Evolutionary conservation across 2,329 filamentous ascomycete genomes (phyloP).

Genomic region (Venturia asperata): DNA sequence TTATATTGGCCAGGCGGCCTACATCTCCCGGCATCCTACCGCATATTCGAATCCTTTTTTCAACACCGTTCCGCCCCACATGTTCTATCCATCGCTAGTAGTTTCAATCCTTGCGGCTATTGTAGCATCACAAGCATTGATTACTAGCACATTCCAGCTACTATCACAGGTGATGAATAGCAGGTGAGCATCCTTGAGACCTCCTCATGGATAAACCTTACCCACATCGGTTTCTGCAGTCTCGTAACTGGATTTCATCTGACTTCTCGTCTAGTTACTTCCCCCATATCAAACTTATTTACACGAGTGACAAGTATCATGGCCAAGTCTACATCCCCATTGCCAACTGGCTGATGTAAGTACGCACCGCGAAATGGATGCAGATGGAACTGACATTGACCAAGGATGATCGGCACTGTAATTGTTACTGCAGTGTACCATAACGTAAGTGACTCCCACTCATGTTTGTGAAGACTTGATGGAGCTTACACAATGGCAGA

Average conservation of each 20-base stretch:
- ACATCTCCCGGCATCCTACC: conserved; percentile 53
- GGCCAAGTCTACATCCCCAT: conserved; percentile 71
- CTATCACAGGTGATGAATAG: conserved; percentile 67
- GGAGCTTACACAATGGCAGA: not conserved
- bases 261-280: conserved; percentile 49
- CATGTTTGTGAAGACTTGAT: conserved; percentile 31
- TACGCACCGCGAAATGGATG: no score
- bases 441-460: conserved; percentile 46
- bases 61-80: conserved; percentile 59
- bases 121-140: conserved; percentile 72
- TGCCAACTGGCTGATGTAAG: conserved; percentile 51
- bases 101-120: conserved; percentile 64
- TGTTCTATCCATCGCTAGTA: conserved; percentile 60
- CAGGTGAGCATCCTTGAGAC: no score
- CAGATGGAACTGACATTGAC: conserved; percentile 27
- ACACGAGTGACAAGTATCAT: conserved; percentile 63
- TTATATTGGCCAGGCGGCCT: conserved; percentile 69
- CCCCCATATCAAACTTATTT: conserved; percentile 59
- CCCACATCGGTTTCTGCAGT: no score
- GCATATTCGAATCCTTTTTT: conserved; percentile 70
- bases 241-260: no score
- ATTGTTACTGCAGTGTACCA: conserved; percentile 67
- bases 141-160: conserved; percentile 65
- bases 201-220: no score
- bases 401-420: conserved; percentile 69